Evolutionary conservation across 768 basidiomycete species (phyloP).

Genomic region (Boletus subparvulus): DNA sequence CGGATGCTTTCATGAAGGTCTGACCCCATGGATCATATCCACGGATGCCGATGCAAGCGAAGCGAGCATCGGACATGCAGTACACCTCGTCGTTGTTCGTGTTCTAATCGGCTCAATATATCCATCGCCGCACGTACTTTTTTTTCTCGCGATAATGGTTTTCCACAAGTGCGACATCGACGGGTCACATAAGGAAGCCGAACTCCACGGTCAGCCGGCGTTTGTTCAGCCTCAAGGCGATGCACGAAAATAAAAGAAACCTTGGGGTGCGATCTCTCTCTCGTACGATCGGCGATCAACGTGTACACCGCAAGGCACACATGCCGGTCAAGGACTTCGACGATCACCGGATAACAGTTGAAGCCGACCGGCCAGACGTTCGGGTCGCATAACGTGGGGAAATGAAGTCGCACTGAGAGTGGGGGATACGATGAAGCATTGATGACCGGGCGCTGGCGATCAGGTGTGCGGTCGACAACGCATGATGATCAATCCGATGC

Average conservation of each 20-base stretch:
- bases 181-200: not conserved
- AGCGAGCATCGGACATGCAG: not conserved
- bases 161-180: not conserved
- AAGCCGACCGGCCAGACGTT: not conserved
- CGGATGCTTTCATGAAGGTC: constrained; percentile 22
- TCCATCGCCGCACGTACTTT: no score
- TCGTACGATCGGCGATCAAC: not conserved
- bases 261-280: not conserved
- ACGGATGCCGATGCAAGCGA: not conserved
- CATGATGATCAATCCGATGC: not conserved
- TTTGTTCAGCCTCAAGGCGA: not conserved
- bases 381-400: not conserved
- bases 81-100: not conserved
- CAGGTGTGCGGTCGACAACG: not conserved
- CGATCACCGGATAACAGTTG: not conserved
- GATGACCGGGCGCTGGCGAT: not conserved
- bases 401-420: not conserved
- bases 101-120: not conserved
- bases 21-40: constrained; percentile 1
- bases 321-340: not conserved
- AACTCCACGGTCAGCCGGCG: not conserved
- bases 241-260: not conserved
- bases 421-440: not conserved
- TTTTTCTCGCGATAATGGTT: not conserved
- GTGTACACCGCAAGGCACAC: not conserved